Base-by-base conservation (phyloP, 495 filamentous ascomycete species). In the Podospora fimiseda region DNA sequence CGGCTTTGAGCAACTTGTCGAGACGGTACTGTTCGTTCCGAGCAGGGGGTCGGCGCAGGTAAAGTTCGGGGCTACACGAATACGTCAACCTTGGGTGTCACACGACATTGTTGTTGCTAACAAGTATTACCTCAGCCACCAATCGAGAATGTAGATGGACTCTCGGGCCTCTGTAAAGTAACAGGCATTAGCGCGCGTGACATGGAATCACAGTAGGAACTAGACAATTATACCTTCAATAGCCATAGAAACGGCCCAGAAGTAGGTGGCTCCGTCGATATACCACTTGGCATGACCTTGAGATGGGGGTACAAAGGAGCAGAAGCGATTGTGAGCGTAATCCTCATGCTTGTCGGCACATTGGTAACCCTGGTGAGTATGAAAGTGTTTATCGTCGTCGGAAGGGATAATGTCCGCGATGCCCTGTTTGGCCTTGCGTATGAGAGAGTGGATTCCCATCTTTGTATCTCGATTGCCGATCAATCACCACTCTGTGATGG, bases 281-380 rank as follows among this genome's bases (percentile, higher is more conserved):
- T 88, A 93, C 89, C 90, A 95, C 70, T 97, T 96, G 33, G 68
- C 89, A 69, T 91, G 81, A n/a, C 93, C 87, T 67, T 87, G 85
- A 71, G 88, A 87, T 66, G 90, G 88, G 4, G 88, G 85, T 1
- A 87, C 87, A 70, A 96, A 96, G 56, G 88, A 94, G 37, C 82
- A 79, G 68, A 84, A 95, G 30, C 90, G 81, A 56, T 92, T 77
- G 45, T 81, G 73, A 38, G 77, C 66, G 50, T 65, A 60, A 14
- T 68, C 61, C 16, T 50, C 50, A 27, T 69, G 59, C 30, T 71
- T 61, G 33, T 59, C 50, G 43, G 59, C 59, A 51, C 65, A 68
- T 11, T 55, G 48, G 30, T 67, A 56, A 33, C 67, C 65, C 36
- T 60, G 24, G 27, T 74, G 66, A 18, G 68, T 71, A 24, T 76